These are phyloP conservation scores for Blastocystis sp. DNA, from an alignment of 352 stramenopile genomes.

Conservation along the genomic window DNA sequence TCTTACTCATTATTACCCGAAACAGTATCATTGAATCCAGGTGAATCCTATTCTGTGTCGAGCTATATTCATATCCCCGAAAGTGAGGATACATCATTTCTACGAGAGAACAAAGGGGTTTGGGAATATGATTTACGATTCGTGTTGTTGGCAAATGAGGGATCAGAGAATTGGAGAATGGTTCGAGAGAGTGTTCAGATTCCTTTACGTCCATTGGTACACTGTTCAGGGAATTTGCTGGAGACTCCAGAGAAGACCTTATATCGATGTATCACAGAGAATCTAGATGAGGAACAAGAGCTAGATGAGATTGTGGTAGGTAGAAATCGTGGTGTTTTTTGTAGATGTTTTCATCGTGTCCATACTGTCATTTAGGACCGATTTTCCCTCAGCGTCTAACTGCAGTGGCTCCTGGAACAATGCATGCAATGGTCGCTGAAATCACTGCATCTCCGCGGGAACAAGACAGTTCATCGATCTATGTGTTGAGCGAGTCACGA, in stretches of 20 bases:
- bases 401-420: constrained; percentile 1
- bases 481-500: background rate
- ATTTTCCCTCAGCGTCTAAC: constrained; percentile 1
- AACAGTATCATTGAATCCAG: background rate
- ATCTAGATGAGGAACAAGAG: constrained; percentile 33
- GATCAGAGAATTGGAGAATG: background rate
- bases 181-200: background rate
- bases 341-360: constrained; percentile 54
- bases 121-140: background rate
- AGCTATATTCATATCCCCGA: constrained; percentile 28
- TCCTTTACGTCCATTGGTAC: background rate
- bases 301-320: constrained; percentile 22
- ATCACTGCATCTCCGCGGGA: background rate
- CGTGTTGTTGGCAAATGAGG: background rate
- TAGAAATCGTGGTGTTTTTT: background rate
- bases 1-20: background rate
- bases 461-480: background rate
- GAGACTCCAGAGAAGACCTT: background rate
- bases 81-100: background rate
- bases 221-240: background rate
- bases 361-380: constrained; percentile 14
- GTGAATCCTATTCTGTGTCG: background rate
- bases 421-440: constrained; percentile 14
- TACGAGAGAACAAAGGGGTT: background rate
- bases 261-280: constrained; percentile 5